These are phyloP conservation scores for Henckelia pumila DNA, from an alignment of 257 asterid species.

Conservation along the genomic window DNA sequence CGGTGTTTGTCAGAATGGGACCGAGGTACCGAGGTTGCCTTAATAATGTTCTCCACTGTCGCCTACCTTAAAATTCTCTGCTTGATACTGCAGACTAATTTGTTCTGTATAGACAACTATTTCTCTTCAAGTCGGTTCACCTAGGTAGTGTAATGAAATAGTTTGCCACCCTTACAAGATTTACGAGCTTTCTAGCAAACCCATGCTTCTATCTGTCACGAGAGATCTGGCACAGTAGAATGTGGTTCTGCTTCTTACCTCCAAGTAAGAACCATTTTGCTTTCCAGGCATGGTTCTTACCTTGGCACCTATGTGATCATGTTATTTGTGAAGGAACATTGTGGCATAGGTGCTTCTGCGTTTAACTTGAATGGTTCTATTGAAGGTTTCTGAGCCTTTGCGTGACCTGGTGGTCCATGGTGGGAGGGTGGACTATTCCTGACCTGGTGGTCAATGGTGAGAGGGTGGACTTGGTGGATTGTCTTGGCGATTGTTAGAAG, in stretches of 20 bases:
- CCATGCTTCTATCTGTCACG: conserved; percentile 15
- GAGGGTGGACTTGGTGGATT: conserved; percentile 63
- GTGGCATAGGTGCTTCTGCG: conserved; percentile 40
- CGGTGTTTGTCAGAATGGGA: neutral
- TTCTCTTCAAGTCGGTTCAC: neutral
- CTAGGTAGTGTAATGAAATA: neutral
- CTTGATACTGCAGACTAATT: neutral
- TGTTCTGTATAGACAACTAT: neutral
- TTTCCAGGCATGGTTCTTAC: conserved; percentile 46
- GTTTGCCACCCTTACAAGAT: neutral
- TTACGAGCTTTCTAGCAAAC: neutral
- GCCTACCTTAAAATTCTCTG: neutral
- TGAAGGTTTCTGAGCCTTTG: conserved; percentile 75
- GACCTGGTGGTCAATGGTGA: conserved; percentile 28
- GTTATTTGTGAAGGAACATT: conserved; percentile 58
- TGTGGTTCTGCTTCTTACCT: conserved; percentile 33
- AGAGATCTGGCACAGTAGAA: conserved; percentile 26
- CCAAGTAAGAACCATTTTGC: conserved; percentile 32
- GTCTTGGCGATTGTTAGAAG: conserved; percentile 66
- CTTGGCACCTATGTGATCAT: conserved; percentile 50
- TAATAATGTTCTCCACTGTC: neutral
- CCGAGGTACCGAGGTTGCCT: neutral
- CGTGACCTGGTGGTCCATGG: conserved; percentile 55
- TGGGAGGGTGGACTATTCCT: conserved; percentile 55
- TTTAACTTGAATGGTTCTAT: conserved; percentile 68